Evolutionary conservation across 2,329 filamentous ascomycete genomes (phyloP).

Genomic region (Fusarium temperatum): DNA sequence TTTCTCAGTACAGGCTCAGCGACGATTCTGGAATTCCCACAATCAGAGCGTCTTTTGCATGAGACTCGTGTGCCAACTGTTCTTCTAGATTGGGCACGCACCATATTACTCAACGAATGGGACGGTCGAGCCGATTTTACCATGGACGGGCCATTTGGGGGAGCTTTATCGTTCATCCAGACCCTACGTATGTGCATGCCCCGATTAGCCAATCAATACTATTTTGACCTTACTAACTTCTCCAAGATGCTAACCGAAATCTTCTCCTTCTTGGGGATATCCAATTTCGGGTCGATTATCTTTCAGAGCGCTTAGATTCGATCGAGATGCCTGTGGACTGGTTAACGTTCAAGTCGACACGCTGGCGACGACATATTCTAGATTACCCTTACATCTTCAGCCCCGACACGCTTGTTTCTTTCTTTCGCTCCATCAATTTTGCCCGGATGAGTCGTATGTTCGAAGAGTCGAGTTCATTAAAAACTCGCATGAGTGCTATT

Average conservation of each 20-base stretch:
- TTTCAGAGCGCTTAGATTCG: conserved; percentile 79
- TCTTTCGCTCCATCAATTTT: conserved; percentile 90
- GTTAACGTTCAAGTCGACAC: conserved; percentile 68
- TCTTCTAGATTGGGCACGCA: conserved; percentile 76
- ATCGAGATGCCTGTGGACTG: conserved; percentile 79
- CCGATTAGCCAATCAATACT: not conserved
- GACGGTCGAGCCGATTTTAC: conserved; percentile 76
- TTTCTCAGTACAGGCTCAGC: conserved; percentile 57
- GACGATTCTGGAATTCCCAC: conserved; percentile 58
- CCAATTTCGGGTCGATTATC: conserved; percentile 78
- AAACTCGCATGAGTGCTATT: conserved; percentile 65
- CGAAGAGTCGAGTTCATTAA: conserved; percentile 71
- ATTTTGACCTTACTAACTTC: conserved; percentile 10
- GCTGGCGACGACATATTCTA: conserved; percentile 76
- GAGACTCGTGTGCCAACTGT: conserved; percentile 66
- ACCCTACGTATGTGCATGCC: conserved; percentile 70
- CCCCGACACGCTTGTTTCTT: conserved; percentile 75
- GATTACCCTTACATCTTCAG: conserved; percentile 85
- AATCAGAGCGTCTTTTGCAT: conserved; percentile 62
- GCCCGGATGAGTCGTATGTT: conserved; percentile 83
- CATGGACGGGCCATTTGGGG: conserved; percentile 76
- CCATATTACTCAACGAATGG: conserved; percentile 82
- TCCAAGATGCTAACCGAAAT: conserved; percentile 68
- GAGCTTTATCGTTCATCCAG: conserved; percentile 77
- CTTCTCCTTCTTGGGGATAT: conserved; percentile 71